Evolutionary conservation across 805 yeast genomes (phyloP), one percentile per base, ranked within the genome.

Genomic region (Saturnispora mendoncae): DNA sequence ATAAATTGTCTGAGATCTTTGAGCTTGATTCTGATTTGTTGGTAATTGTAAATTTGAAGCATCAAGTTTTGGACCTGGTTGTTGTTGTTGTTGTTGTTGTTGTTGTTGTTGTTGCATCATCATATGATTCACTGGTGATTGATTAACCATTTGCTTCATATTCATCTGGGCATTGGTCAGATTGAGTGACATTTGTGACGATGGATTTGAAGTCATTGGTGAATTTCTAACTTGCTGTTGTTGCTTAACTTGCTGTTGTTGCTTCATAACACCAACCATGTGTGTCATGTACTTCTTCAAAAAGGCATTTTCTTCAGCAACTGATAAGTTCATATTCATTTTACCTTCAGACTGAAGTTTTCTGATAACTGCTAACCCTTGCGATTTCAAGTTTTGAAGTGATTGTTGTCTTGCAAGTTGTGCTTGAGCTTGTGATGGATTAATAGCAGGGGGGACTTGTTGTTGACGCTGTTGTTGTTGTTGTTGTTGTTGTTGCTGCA

Each of bases 301-400:
- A 41, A 58, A 63, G n/a, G 51, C 51, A 34, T 51, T 57, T 33
- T 62, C 63, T 42, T 64, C 64, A 36, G 60, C 65, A 1, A 52
- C 60, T 2, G 63, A 52, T 25, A 63, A 41, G 18, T 52, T 53
- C 9, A 54, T 40, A 8, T 64, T 60, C 12, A 62, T 44, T 34
- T 59, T 55, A 27, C 64, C 64, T 6, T 57, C 42, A 3, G 58
- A 55, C 44, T 62, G 66, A 17, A 63, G 51, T 35, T 56, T 60
- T 38, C 56, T 56, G 18, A 62, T 58, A 37, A 58, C 58, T 37
- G 56, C 60, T 4, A 62, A 14, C 1, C 66, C 67, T 46, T 63
- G 66, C 25, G 51, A 52, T 48, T 54, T 60, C 40, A 56, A 60
- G 38, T 48, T 52, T 42, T 56, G 58, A 29, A 56, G 36, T 14